Base-by-base conservation (phyloP, 2,329 filamentous ascomycete species). In the Aspergillus sp. region DNA sequence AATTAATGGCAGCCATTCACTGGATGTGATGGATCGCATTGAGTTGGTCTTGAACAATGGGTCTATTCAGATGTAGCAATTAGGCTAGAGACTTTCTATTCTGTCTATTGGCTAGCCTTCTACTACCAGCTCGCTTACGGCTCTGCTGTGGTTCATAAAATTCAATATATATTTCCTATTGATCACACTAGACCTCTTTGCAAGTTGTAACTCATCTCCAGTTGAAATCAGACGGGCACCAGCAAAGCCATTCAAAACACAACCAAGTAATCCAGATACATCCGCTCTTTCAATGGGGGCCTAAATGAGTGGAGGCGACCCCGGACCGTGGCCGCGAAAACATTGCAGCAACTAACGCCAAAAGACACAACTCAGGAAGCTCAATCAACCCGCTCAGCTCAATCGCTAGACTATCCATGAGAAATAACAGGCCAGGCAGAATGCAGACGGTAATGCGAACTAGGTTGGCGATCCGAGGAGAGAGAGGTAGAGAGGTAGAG, bases 381-480 rank as follows among this genome's bases (percentile, higher is more conserved):
- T 62, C 53, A 63, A 63, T 64, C 68, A 68, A 69, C 64, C 67
- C 70, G 68, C 67, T 70, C 62, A 70, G 59, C 66, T 70, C 66
- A 67, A 68, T 69, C 70, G 70, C 70, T 72, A 69, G 63, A 70
- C 63, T 68, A 67, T 69, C 65, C 68, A 69, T 68, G 60, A 68
- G 61, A 63, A 70, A 65, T 55, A 61, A 66, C 60, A 63, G 56
- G 62, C 55, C 57, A 57, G 49, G 55, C 61, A 65, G 51, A 63
- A 63, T 62, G 61, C 60, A 64, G 57, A 64, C 57, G 51, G 60
- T 52, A 63, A 55, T 48, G 56, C 47, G 32, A 58, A 61, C 45
- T 56, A 61, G 60, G 38, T 49, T 58, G 59, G 53, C 52, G 55
- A 55, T 57, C 25, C 38, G 50, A 59, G 54, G 56, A 64, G 59